Percentiles rank a stretch among this genome's conserved stretches.
These are phyloP conservation scores for Lentinula guzmanii DNA, from an alignment of 768 basidiomycete species.

Conservation along the genomic window DNA sequence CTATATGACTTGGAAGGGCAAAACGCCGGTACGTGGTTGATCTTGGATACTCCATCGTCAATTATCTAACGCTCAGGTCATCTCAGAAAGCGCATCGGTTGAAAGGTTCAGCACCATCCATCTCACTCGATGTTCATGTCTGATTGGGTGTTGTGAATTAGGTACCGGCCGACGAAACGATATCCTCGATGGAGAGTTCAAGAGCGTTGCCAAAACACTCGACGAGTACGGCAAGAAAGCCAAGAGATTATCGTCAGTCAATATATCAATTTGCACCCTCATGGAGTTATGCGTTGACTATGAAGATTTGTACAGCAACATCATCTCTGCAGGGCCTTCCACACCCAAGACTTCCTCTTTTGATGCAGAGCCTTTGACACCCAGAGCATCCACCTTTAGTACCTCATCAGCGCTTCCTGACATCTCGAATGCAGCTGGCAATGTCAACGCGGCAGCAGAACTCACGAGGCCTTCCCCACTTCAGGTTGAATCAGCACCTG, in stretches of 20 bases:
- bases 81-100: constrained; percentile 15
- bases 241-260: constrained; percentile 6
- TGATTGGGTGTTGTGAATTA: not conserved
- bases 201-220: constrained; percentile 1
- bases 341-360: not conserved
- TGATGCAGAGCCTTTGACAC: not conserved
- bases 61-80: constrained; percentile 5
- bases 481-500: constrained; percentile 5
- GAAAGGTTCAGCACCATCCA: constrained; percentile 15
- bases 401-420: not conserved
- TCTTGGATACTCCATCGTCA: not conserved
- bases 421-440: not conserved
- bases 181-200: constrained; percentile 7
- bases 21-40: constrained; percentile 14
- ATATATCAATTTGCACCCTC: not conserved
- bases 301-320: not conserved
- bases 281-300: not conserved
- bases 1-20: constrained; percentile 44
- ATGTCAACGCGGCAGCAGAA: not conserved
- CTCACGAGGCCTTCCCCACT: not conserved
- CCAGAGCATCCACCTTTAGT: not conserved
- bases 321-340: not conserved
- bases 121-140: not conserved
- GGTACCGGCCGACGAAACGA: constrained; percentile 5
- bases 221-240: constrained; percentile 5